Percentiles rank a stretch among this genome's conserved stretches.
Evolutionary conservation across 306 rosid genomes (phyloP).

Genomic region (Inga laurina): DNA sequence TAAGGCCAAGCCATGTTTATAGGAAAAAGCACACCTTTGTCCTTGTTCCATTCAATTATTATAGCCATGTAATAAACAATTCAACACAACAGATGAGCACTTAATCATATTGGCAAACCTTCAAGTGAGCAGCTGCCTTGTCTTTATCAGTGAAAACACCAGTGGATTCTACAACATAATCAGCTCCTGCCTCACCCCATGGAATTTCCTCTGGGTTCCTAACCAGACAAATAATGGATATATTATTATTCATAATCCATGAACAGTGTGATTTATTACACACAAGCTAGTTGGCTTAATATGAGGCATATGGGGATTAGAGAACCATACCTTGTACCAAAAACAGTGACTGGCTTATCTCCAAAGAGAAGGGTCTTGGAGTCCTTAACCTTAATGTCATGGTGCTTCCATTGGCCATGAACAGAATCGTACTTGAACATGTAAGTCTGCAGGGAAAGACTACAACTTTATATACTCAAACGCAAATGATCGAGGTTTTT

Average conservation of each 20-base stretch:
- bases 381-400: slow-evolving; percentile 47
- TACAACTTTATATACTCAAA: not conserved
- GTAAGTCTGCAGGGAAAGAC: slow-evolving; percentile 40
- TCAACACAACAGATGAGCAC: not conserved
- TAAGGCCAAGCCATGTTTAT: not conserved
- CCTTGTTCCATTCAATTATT: not conserved
- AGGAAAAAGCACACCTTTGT: not conserved
- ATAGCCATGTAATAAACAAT: not conserved
- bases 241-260: not conserved
- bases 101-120: slow-evolving; percentile 42
- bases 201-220: slow-evolving; percentile 62
- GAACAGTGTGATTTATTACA: not conserved
- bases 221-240: not conserved
- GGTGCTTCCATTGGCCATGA: slow-evolving; percentile 47
- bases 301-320: not conserved
- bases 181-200: slow-evolving; percentile 58
- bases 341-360: slow-evolving; percentile 37
- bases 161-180: slow-evolving; percentile 65
- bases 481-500: not conserved
- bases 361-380: slow-evolving; percentile 55
- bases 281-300: not conserved
- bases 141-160: slow-evolving; percentile 89
- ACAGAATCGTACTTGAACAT: slow-evolving; percentile 60
- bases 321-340: slow-evolving; percentile 40
- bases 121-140: slow-evolving; percentile 79